phyloP scores from a whole-genome alignment of 345 rosid species.

The Moringa oleifera region DNA sequence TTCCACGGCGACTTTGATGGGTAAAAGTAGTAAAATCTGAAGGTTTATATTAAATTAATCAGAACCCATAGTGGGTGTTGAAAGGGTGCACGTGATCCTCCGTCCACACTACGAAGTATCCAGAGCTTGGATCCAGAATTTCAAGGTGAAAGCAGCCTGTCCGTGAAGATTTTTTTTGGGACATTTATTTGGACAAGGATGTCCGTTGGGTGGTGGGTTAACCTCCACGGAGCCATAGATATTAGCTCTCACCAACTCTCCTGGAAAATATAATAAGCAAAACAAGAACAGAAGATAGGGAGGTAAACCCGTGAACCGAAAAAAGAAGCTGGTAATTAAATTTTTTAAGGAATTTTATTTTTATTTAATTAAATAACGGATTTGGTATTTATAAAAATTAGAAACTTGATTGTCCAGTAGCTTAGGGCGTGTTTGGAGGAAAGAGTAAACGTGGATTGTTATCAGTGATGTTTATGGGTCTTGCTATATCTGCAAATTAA shows the following conservation, averaged over 20 bases:
- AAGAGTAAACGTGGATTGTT: too few relatives aligned
- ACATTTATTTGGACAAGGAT: neutral
- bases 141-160: neutral
- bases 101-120: slow-evolving; percentile 1
- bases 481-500: neutral
- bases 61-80: neutral
- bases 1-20: neutral
- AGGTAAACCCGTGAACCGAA: slow-evolving; percentile 25
- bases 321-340: too few relatives aligned
- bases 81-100: slow-evolving; percentile 15
- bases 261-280: neutral
- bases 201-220: slow-evolving; percentile 19
- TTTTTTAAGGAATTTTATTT: too few relatives aligned
- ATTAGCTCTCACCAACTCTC: neutral
- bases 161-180: neutral
- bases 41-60: neutral
- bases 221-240: slow-evolving; percentile 5
- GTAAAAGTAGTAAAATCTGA: slow-evolving; percentile 2
- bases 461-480: neutral
- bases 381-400: too few relatives aligned
- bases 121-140: neutral
- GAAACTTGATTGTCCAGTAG: too few relatives aligned
- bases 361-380: too few relatives aligned
- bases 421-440: too few relatives aligned
- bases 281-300: neutral